phyloP scores from a whole-genome alignment of 2,329 filamentous ascomycete species.

The Monosporascus sp. region DNA sequence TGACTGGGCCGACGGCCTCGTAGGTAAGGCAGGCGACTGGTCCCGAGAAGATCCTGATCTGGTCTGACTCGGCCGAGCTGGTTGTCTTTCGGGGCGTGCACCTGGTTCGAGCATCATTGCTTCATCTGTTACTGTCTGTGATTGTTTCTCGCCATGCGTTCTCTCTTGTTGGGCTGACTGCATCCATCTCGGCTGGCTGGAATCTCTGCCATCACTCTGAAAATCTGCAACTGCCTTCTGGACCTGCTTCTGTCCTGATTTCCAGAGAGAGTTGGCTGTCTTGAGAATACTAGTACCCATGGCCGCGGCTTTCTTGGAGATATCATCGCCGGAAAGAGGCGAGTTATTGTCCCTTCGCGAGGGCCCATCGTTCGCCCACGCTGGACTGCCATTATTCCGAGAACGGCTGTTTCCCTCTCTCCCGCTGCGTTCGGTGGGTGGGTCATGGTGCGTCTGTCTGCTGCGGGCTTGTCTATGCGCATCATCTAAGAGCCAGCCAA shows the following conservation, averaged over 20 bases:
- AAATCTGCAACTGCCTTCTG: conserved; percentile 91
- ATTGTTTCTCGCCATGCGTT: conserved; percentile 27
- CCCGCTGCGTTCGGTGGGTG: conserved; percentile 36
- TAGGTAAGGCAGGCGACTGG: conserved; percentile 44
- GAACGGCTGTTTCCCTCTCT: conserved; percentile 29
- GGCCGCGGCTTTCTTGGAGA: conserved; percentile 75
- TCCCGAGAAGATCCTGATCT: conserved; percentile 33
- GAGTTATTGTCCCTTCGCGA: conserved; percentile 50
- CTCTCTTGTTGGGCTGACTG: conserved; percentile 57
- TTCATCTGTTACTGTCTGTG: conserved; percentile 56
- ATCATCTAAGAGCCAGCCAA: conserved; percentile 85
- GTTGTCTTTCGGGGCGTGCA: conserved; percentile 44
- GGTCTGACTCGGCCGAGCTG: conserved; percentile 24
- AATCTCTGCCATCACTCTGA: conserved; percentile 63
- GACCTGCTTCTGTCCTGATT: conserved; percentile 85
- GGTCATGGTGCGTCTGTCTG: conserved; percentile 53
- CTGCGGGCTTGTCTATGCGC: conserved; percentile 80
- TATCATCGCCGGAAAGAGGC: conserved; percentile 59
- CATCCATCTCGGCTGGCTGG: conserved; percentile 93
- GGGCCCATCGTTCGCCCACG: conserved; percentile 60
- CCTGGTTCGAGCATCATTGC: conserved; percentile 74
- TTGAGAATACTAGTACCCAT: conserved; percentile 84
- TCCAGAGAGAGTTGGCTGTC: conserved; percentile 93
- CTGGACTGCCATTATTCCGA: conserved; percentile 40
- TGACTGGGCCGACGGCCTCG: conserved; percentile 34